Percentiles rank a stretch among this genome's conserved stretches.
phyloP scores from a whole-genome alignment of 2,329 filamentous ascomycete species.

The Pseudocercospora eumusae region DNA sequence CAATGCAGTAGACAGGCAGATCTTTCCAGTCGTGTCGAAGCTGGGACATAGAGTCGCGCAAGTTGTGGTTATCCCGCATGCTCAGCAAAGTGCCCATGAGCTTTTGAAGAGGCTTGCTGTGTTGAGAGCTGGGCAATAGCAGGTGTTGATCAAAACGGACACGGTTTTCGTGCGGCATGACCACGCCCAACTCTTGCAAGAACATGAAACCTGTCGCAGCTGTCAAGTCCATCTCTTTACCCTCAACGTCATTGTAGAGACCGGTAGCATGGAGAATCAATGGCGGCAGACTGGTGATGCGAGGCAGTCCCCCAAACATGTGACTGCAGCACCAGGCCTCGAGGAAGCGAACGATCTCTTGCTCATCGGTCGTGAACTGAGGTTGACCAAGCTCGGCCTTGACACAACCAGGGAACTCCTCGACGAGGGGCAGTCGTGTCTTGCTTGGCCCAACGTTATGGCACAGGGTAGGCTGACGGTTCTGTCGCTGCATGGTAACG shows the following conservation, averaged over 20 bases:
- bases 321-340: conserved; percentile 65
- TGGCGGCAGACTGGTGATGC: conserved; percentile 63
- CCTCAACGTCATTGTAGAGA: conserved; percentile 61
- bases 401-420: conserved; percentile 28
- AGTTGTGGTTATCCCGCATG: conserved; percentile 39
- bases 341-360: conserved; percentile 65
- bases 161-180: conserved; percentile 70
- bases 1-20: conserved; percentile 71
- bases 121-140: conserved; percentile 52
- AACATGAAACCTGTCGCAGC: conserved; percentile 61
- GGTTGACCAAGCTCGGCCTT: conserved; percentile 27
- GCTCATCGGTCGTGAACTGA: conserved; percentile 54
- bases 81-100: conserved; percentile 40
- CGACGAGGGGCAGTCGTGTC: conserved; percentile 30
- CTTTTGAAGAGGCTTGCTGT: conserved; percentile 48
- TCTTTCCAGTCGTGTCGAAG: conserved; percentile 61
- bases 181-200: conserved; percentile 72
- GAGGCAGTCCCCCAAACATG: conserved; percentile 56
- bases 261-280: conserved; percentile 63
- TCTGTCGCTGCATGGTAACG: conserved; percentile 43
- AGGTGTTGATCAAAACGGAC: conserved; percentile 61
- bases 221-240: conserved; percentile 31
- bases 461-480: conserved; percentile 39
- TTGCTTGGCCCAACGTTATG: conserved; percentile 46
- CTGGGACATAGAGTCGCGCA: conserved; percentile 57